Percentiles rank a stretch among this genome's conserved stretches.
These are phyloP conservation scores for Mycena vitilis DNA, from an alignment of 768 basidiomycete genomes.

Conservation along the genomic window DNA sequence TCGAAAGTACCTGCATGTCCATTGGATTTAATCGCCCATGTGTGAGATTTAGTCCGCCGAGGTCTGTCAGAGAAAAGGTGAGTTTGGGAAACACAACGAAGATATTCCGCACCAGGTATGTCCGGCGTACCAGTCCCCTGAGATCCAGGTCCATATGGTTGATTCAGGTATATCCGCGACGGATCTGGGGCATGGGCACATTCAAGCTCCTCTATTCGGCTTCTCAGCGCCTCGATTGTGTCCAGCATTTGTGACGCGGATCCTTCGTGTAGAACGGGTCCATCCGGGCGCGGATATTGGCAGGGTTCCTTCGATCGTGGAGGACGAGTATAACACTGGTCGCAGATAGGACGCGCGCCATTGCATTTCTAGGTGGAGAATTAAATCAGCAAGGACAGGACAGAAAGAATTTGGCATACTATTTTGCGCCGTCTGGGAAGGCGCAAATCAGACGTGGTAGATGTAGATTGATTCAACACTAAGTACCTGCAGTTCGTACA, in stretches of 20 bases:
- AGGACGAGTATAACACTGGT: conserved; percentile 22
- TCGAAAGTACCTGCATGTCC: background rate
- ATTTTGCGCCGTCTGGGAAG: conserved; percentile 21
- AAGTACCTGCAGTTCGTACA: conserved; percentile 28
- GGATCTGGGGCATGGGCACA: background rate
- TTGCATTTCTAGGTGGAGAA: conserved; percentile 27
- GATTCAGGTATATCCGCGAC: conserved; percentile 2
- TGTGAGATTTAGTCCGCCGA: background rate
- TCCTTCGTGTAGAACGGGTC: background rate
- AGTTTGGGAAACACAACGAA: background rate
- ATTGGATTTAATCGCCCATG: background rate
- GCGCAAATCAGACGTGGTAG: background rate
- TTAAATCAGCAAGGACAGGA: background rate
- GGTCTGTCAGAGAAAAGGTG: background rate
- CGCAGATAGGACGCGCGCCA: conserved; percentile 17
- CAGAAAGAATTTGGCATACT: background rate
- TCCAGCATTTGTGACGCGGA: conserved; percentile 19
- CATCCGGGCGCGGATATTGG: conserved; percentile 8
- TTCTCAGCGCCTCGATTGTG: conserved; percentile 12
- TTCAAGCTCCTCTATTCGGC: conserved; percentile 23
- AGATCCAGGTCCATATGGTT: conserved; percentile 6
- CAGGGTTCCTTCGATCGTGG: conserved; percentile 26
- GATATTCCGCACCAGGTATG: background rate
- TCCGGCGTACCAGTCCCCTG: conserved; percentile 1
- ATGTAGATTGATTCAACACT: background rate